Base-by-base conservation (phyloP, 345 rosid genomes). In the Melaleuca alternifolia region DNA sequence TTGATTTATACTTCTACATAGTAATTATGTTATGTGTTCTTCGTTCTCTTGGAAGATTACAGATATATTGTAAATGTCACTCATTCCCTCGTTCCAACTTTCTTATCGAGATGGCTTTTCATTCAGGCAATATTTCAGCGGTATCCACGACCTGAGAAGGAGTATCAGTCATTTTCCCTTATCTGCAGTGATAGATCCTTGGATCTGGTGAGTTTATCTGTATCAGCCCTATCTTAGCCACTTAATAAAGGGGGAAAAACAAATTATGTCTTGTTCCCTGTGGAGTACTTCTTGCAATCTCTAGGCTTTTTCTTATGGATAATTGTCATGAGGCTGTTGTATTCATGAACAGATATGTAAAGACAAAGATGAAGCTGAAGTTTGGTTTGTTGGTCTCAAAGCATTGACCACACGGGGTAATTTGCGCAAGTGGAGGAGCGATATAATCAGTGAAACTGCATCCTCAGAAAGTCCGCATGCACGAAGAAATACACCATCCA, bases 361-460 rank as follows among this genome's bases (percentile, higher is more conserved):
- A 90, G 98, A 96, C 93, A 97, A 95, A 91, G 98, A 96, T 86
- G 99, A 97, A 93, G 98, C 98, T 85, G 99, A 97, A 89, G 93
- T 97, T 88, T 95, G 98, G 99, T 94, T 97, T 87, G 93, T 90
- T 85, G 98, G 97, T 88, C 93, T 97, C 65, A 94, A 96, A 90
- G 94, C 96, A 77, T 86, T 96, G 89, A 93, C 92, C 71, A 86
- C 93, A 83, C 91, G 89, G 44, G 90, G 90, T 84, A 90, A 88
- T 87, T 75, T 82, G 56, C 88, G 89, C 51, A 95, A 91, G 89
- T 93, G 96, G 95, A 92, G 89, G 90, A 90, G 77, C 83, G 94
- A 91, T 50, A 86, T 90, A 51, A 91, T 86, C 89, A 91, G 91
- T 86, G 95, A 92, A 84, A 88, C 86, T 84, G 52, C 90, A 84